A percentile compares a stretch with the other conserved stretches of the same genome.
Evolutionary conservation across 1,284 basidiomycete genomes (phyloP).

Genomic region (Irpex sp.): DNA sequence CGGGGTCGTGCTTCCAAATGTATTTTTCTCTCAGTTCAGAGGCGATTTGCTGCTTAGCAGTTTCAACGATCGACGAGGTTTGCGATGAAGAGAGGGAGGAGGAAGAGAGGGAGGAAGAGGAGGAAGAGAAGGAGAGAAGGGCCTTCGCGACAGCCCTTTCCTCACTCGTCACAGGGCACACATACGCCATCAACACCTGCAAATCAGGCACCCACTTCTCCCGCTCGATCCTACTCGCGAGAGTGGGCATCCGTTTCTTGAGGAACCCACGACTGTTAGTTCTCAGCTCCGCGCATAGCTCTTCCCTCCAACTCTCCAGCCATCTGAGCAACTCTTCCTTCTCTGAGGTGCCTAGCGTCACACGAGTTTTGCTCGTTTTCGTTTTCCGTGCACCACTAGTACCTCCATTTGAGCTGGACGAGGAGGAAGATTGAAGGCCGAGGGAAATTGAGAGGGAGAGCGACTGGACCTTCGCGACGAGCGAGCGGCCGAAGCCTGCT

Average conservation of each 20-base stretch:
- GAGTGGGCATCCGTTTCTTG: slow-evolving; percentile 52
- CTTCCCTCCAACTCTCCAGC: slow-evolving; percentile 60
- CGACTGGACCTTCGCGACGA: slow-evolving; percentile 27
- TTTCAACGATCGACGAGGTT: too few relatives aligned
- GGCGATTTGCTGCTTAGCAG: slow-evolving; percentile 25
- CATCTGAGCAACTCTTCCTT: slow-evolving; percentile 48
- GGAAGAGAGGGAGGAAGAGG: too few relatives aligned
- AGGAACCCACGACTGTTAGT: slow-evolving; percentile 67
- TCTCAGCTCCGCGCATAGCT: slow-evolving; percentile 64
- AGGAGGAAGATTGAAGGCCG: not conserved
- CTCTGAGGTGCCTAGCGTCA: slow-evolving; percentile 12
- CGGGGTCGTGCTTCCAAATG: slow-evolving; percentile 62
- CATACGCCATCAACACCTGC: slow-evolving; percentile 71
- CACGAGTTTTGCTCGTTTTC: slow-evolving; percentile 51
- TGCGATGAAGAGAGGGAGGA: too few relatives aligned
- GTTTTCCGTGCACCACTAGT: slow-evolving; percentile 22
- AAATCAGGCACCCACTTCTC: slow-evolving; percentile 53
- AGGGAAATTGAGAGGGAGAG: slow-evolving; percentile 2
- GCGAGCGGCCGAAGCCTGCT: slow-evolving; percentile 67
- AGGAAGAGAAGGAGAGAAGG: not conserved
- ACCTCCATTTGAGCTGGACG: too few relatives aligned
- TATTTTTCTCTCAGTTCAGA: slow-evolving; percentile 27
- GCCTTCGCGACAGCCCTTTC: slow-evolving; percentile 17
- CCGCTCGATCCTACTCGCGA: slow-evolving; percentile 52
- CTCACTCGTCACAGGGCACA: slow-evolving; percentile 71